These are phyloP conservation scores for Blumeriella jaapii DNA, from an alignment of 2,329 filamentous ascomycete genomes.

Conservation along the genomic window DNA sequence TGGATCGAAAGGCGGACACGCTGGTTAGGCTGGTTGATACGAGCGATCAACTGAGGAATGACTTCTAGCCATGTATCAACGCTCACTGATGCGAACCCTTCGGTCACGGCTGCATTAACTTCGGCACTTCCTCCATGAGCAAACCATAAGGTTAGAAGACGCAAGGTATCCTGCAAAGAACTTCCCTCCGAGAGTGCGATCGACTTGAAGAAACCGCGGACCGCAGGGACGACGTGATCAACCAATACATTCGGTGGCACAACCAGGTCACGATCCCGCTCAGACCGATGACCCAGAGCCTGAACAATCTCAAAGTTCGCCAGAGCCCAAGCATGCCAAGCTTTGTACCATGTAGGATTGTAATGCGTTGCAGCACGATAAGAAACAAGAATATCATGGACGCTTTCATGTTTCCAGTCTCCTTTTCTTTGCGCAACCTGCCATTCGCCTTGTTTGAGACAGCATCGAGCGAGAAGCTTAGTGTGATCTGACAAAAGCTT, in stretches of 20 bases:
- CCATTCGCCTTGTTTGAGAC: conserved; percentile 94
- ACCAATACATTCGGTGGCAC: conserved; percentile 56
- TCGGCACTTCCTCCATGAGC: conserved; percentile 80
- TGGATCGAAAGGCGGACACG: conserved; percentile 85
- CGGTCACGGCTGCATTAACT: conserved; percentile 77
- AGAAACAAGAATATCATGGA: conserved; percentile 79
- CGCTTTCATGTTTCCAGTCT: conserved; percentile 78
- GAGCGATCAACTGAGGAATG: conserved; percentile 90
- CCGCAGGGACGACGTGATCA: conserved; percentile 86
- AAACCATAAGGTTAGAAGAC: conserved; percentile 92
- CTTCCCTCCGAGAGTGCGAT: conserved; percentile 86
- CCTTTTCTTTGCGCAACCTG: conserved; percentile 74
- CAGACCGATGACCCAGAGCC: conserved; percentile 38
- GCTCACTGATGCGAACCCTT: conserved; percentile 83
- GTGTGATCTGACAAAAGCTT: conserved; percentile 48
- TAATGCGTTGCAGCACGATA: conserved; percentile 89
- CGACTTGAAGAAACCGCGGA: conserved; percentile 94
- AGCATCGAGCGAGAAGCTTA: conserved; percentile 82
- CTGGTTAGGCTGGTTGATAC: conserved; percentile 91
- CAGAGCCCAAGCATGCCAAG: conserved; percentile 97
- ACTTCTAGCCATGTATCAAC: conserved; percentile 99
- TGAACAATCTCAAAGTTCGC: conserved; percentile 98
- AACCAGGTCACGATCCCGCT: conserved; percentile 27
- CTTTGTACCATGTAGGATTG: conserved; percentile 95
- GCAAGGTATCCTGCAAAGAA: conserved; percentile 88